These are phyloP conservation scores for Cordyceps javanica DNA, from an alignment of 2,329 filamentous ascomycete species.

Conservation along the genomic window DNA sequence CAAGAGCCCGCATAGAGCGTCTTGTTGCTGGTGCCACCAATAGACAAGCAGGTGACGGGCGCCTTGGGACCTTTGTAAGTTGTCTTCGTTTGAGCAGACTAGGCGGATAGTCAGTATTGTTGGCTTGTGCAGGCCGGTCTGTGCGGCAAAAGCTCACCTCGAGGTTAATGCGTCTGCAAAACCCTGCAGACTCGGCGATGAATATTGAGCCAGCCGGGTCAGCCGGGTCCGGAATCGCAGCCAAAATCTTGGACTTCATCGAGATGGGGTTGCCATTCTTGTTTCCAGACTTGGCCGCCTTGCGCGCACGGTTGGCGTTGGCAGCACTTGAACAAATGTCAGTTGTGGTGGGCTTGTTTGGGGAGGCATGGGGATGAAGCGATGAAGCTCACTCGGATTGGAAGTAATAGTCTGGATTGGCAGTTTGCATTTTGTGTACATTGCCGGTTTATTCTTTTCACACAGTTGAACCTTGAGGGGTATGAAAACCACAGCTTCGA, in stretches of 20 bases:
- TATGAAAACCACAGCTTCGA: neutral
- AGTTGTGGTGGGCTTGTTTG: slow-evolving; percentile 24
- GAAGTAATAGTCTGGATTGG: slow-evolving; percentile 79
- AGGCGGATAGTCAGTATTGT: neutral
- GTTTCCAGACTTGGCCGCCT: slow-evolving; percentile 66
- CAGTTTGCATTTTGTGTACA: slow-evolving; percentile 46
- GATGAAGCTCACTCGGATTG: slow-evolving; percentile 68
- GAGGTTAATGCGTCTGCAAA: slow-evolving; percentile 65
- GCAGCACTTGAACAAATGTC: slow-evolving; percentile 36
- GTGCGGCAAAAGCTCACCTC: slow-evolving; percentile 49
- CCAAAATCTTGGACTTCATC: slow-evolving; percentile 81
- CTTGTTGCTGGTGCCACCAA: slow-evolving; percentile 48
- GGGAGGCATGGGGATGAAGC: slow-evolving; percentile 19
- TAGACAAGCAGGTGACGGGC: slow-evolving; percentile 71
- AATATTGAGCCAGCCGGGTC: slow-evolving; percentile 56
- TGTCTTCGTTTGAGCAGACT: slow-evolving; percentile 27
- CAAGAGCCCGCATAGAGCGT: slow-evolving; percentile 83
- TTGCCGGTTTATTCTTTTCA: neutral
- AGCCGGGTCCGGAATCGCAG: slow-evolving; percentile 61
- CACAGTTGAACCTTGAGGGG: neutral
- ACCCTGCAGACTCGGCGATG: slow-evolving; percentile 82
- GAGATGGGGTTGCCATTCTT: slow-evolving; percentile 74
- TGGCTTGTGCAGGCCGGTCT: neutral
- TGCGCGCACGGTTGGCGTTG: slow-evolving; percentile 47
- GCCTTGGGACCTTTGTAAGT: slow-evolving; percentile 69